These are phyloP conservation scores for Kockiozyma suomiensis DNA, from an alignment of 805 yeast species.

Conservation along the genomic window DNA sequence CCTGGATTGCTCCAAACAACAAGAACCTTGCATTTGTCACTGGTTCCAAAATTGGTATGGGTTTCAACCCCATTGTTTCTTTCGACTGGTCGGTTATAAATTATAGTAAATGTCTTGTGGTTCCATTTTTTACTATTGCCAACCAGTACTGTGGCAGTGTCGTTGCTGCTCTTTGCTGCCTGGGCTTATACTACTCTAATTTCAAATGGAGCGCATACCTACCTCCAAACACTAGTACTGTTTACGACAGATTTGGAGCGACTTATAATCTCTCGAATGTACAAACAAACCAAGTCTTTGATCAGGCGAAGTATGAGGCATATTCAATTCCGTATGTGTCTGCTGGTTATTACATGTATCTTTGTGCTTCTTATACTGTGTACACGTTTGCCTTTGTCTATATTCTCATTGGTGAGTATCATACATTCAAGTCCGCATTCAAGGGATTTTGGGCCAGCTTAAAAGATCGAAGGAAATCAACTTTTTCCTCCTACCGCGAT, in stretches of 20 bases:
- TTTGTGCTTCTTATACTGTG: conserved; percentile 56
- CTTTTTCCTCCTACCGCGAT: conserved; percentile 15
- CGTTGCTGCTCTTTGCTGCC: conserved; percentile 58
- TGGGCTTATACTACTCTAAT: conserved; percentile 54
- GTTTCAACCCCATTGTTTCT: conserved; percentile 63
- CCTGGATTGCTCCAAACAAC: conserved; percentile 64
- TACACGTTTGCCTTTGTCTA: conserved; percentile 59
- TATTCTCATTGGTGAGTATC: conserved; percentile 47
- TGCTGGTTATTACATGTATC: conserved; percentile 57
- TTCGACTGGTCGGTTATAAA: conserved; percentile 63
- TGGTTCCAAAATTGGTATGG: conserved; percentile 64
- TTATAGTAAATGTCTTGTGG: conserved; percentile 45
- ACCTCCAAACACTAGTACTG: conserved; percentile 52
- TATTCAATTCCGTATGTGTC: conserved; percentile 62
- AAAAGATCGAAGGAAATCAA: conserved; percentile 9
- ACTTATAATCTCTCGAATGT: conserved; percentile 55
- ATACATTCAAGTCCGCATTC: conserved; percentile 10
- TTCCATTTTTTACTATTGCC: conserved; percentile 50
- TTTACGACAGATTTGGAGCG: conserved; percentile 39
- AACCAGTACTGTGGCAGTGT: conserved; percentile 42
- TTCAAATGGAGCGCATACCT: conserved; percentile 50
- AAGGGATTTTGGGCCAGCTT: conserved; percentile 10
- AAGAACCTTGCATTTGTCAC: conserved; percentile 65
- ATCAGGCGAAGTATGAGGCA: conserved; percentile 51
- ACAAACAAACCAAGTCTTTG: conserved; percentile 48